Conservation (phyloP, 148 eudicot species). For the Silene latifolia region DNA sequence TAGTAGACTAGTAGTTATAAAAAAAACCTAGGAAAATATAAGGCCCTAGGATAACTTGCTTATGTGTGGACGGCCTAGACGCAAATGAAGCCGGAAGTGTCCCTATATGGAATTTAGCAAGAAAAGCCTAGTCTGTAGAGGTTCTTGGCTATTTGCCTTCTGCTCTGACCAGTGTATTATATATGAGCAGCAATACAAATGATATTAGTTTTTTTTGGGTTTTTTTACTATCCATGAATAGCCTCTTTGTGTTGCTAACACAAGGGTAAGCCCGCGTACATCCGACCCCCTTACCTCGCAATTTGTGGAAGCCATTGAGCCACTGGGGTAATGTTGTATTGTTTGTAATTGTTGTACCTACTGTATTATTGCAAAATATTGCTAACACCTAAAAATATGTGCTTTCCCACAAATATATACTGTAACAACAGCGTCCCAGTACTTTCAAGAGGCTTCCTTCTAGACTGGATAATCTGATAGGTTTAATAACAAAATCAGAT, state of each 20-base stretch:
- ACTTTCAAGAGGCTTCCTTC: background rate
- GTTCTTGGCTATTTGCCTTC: background rate
- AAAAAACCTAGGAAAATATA: background rate
- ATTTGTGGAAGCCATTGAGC: too few species aligned
- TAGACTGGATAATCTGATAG: background rate
- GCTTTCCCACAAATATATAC: background rate
- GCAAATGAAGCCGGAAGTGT: background rate
- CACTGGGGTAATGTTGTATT: too few species aligned
- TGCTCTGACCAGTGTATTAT: background rate
- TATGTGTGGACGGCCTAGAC: background rate
- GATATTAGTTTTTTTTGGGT: background rate
- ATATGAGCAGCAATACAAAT: background rate
- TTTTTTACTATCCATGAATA: too few species aligned
- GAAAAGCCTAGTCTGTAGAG: background rate
- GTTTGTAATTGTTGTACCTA: background rate
- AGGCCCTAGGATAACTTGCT: background rate
- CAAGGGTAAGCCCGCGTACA: too few species aligned
- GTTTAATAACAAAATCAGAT: background rate
- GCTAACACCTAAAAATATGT: background rate
- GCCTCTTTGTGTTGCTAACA: too few species aligned
- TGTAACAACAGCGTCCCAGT: background rate
- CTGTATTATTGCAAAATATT: background rate
- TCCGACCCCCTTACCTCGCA: too few species aligned
- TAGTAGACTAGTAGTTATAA: too few species aligned
- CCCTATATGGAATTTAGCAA: background rate